A percentile compares a stretch with the other conserved stretches of the same genome.
phyloP scores from a whole-genome alignment of 345 rosid species.

The Corymbia maculata region DNA sequence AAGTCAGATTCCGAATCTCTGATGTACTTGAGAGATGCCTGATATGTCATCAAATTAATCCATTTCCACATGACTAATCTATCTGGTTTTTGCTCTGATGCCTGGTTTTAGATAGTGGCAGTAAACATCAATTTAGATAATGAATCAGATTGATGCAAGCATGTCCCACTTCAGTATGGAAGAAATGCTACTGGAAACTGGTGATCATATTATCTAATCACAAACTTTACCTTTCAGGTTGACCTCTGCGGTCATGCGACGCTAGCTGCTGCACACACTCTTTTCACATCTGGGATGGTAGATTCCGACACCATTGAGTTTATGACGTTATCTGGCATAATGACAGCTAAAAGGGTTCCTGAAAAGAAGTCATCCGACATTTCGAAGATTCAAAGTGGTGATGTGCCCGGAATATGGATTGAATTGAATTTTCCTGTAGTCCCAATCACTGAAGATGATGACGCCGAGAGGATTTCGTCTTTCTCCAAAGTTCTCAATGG shows the following conservation, averaged over 20 bases:
- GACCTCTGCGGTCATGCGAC: constrained; percentile 85
- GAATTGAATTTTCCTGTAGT: constrained; percentile 51
- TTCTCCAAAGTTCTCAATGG: constrained; percentile 43
- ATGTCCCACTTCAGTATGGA: not conserved
- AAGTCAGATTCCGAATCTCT: not conserved
- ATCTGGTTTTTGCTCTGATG: not conserved
- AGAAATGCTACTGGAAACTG: not conserved
- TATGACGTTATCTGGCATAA: constrained; percentile 52
- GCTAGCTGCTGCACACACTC: constrained; percentile 63
- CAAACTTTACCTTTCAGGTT: constrained; percentile 24
- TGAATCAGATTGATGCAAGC: not conserved
- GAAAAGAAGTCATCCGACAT: not conserved
- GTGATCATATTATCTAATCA: not conserved
- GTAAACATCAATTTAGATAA: not conserved
- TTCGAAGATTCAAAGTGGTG: constrained; percentile 13
- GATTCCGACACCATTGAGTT: constrained; percentile 49
- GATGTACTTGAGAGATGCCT: not conserved
- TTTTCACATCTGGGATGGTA: constrained; percentile 44
- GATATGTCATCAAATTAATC: not conserved
- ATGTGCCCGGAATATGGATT: constrained; percentile 19
- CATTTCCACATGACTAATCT: not conserved
- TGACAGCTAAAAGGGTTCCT: constrained; percentile 49
- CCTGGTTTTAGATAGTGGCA: not conserved
- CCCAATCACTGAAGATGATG: constrained; percentile 19
- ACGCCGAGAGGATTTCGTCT: constrained; percentile 6